Evolutionary conservation across 1,284 basidiomycete genomes (phyloP).

Genomic region (Sutorius eximius): DNA sequence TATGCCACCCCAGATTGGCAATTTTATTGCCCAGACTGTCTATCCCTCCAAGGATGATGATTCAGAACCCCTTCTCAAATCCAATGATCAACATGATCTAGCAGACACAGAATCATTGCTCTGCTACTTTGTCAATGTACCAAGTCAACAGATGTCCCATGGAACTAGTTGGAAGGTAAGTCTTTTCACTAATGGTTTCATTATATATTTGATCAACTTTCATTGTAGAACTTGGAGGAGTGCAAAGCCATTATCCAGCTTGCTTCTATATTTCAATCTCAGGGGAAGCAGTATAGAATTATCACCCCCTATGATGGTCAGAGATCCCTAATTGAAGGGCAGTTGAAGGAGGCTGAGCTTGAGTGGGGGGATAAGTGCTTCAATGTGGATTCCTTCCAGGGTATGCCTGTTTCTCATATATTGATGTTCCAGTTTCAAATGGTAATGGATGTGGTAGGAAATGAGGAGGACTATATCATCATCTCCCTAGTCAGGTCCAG

Average conservation of each 20-base stretch:
- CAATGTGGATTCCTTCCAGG: slow-evolving; percentile 70
- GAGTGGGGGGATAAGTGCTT: slow-evolving; percentile 61
- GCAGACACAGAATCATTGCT: slow-evolving; percentile 37
- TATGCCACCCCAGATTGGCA: slow-evolving; percentile 76
- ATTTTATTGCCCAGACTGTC: slow-evolving; percentile 63
- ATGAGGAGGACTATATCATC: slow-evolving; percentile 62
- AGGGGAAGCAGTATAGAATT: slow-evolving; percentile 50
- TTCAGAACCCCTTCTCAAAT: slow-evolving; percentile 39
- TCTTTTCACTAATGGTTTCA: slow-evolving; percentile 6
- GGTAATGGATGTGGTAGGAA: slow-evolving; percentile 40
- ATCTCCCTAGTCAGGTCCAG: slow-evolving; percentile 63
- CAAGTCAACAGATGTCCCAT: slow-evolving; percentile 39
- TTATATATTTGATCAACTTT: neutral
- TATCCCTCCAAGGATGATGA: slow-evolving; percentile 47
- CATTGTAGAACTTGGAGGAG: slow-evolving; percentile 51
- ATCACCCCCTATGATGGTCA: slow-evolving; percentile 75
- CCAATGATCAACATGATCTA: slow-evolving; percentile 47
- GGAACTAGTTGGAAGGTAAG: slow-evolving; percentile 48
- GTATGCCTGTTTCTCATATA: slow-evolving; percentile 32
- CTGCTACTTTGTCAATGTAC: slow-evolving; percentile 55
- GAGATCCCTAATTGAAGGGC: slow-evolving; percentile 48
- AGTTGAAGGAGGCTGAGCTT: slow-evolving; percentile 45
- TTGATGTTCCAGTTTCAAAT: slow-evolving; percentile 2
- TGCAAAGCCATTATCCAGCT: slow-evolving; percentile 46
- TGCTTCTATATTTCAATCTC: slow-evolving; percentile 45